Percentiles rank a stretch among this genome's conserved stretches.
Evolutionary conservation across 768 basidiomycete genomes (phyloP).

Genomic region (Lactarius pseudohatsudake): DNA sequence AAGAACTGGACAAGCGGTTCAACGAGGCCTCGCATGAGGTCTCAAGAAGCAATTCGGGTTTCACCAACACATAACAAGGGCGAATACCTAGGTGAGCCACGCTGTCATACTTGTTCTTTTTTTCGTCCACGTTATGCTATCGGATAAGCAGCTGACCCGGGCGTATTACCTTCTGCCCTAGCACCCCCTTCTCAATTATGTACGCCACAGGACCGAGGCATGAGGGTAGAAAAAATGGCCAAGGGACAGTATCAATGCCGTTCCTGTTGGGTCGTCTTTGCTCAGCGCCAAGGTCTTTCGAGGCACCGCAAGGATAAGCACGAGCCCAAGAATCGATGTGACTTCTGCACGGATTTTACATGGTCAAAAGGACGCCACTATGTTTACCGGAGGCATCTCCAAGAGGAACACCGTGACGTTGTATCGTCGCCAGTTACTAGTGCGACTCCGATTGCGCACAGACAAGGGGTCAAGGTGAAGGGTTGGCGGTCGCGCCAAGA

Average conservation of each 20-base stretch:
- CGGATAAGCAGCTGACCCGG: not conserved
- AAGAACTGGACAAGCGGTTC: no score
- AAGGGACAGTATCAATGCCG: not conserved
- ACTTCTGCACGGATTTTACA: not conserved
- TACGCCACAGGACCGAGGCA: not conserved
- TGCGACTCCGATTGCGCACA: not conserved
- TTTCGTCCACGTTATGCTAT: not conserved
- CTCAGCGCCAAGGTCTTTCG: not conserved
- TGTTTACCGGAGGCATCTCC: not conserved
- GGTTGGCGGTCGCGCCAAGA: no score
- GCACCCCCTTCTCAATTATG: not conserved
- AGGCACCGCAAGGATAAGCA: not conserved
- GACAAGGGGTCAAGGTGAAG: no score
- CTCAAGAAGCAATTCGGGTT: no score
- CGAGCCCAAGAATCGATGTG: not conserved
- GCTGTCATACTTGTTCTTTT: no score
- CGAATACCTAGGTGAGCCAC: no score
- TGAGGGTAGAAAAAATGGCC: not conserved
- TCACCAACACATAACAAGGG: no score
- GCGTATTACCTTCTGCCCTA: not conserved
- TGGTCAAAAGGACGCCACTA: not conserved
- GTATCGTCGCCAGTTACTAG: not conserved
- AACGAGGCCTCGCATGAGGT: no score
- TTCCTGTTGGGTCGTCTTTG: not conserved
- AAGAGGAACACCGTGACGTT: not conserved